Evolutionary conservation across 352 stramenopile species (phyloP).

Genomic region (Thalassiosira sp.): DNA sequence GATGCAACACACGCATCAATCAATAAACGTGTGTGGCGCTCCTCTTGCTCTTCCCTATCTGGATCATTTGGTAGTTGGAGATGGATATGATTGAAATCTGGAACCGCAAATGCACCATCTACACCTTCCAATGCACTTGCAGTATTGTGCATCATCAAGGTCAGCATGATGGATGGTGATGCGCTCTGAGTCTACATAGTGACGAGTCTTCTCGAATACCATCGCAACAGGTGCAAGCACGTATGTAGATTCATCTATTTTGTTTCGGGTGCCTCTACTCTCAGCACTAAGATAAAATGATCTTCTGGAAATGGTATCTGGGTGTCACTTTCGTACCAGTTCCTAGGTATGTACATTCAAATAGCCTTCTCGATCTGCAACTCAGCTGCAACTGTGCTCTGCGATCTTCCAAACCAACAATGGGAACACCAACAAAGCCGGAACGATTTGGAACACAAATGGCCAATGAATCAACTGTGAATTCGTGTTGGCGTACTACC

Average conservation of each 20-base stretch:
- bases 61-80: slow-evolving; percentile 4
- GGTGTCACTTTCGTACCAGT: too few relatives aligned
- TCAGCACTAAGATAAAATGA: too few relatives aligned
- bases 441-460: too few relatives aligned
- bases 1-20: slow-evolving; percentile 66
- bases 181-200: slow-evolving; percentile 35
- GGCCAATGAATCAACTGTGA: too few relatives aligned
- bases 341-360: too few relatives aligned
- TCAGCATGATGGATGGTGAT: slow-evolving; percentile 47
- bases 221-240: slow-evolving; percentile 39
- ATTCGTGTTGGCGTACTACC: too few relatives aligned
- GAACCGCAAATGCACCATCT: slow-evolving; percentile 65
- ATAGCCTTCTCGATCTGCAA: too few relatives aligned
- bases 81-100: slow-evolving; percentile 35
- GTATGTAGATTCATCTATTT: slow-evolving; percentile 53
- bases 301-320: too few relatives aligned
- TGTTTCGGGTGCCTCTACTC: slow-evolving; percentile 58
- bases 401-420: too few relatives aligned
- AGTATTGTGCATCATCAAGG: slow-evolving; percentile 53
- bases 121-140: slow-evolving; percentile 43
- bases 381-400: too few relatives aligned
- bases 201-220: slow-evolving; percentile 3
- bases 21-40: slow-evolving; percentile 44
- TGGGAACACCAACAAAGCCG: too few relatives aligned
- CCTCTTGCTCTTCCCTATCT: slow-evolving; percentile 33